Percentiles rank a stretch among this genome's conserved stretches.
Evolutionary conservation across 2,329 filamentous ascomycete genomes (phyloP).

Genomic region (Ceratocystiopsis minuta): DNA sequence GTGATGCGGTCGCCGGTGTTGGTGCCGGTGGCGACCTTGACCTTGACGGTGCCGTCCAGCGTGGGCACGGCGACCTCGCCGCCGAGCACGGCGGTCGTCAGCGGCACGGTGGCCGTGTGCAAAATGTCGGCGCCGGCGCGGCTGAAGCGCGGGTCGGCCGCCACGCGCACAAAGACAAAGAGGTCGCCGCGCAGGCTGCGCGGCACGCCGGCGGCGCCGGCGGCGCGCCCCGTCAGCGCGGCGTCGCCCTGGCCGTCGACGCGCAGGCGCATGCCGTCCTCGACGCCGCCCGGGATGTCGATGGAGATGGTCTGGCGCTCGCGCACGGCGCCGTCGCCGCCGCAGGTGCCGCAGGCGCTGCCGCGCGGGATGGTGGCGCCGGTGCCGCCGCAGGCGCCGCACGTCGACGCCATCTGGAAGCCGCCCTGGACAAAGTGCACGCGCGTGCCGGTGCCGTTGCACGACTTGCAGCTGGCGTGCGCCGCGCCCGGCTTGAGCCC

Average conservation of each 20-base stretch:
- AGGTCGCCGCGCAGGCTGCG: conserved; percentile 67
- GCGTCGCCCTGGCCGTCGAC: conserved; percentile 78
- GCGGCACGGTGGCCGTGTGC: conserved; percentile 76
- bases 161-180: conserved; percentile 77
- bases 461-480: conserved; percentile 55
- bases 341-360: conserved; percentile 62
- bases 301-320: conserved; percentile 71
- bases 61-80: conserved; percentile 83
- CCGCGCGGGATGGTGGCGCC: conserved; percentile 62
- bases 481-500: conserved; percentile 70
- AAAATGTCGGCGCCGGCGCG: conserved; percentile 77
- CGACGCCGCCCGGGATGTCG: conserved; percentile 87
- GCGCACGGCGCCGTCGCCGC: conserved; percentile 66
- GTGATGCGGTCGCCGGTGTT: conserved; percentile 85
- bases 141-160: conserved; percentile 78
- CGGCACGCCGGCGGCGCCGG: conserved; percentile 22
- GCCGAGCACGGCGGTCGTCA: conserved; percentile 84
- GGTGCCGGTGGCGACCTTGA: conserved; percentile 82
- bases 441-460: conserved; percentile 70
- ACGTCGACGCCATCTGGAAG: conserved; percentile 92
- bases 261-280: conserved; percentile 85
- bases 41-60: conserved; percentile 72
- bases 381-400: conserved; percentile 60
- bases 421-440: conserved; percentile 82
- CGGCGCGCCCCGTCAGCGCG: conserved; percentile 53